Percentiles rank a stretch among this genome's conserved stretches.
phyloP scores from a whole-genome alignment of 768 basidiomycete species.

The Roridomyces roridus region DNA sequence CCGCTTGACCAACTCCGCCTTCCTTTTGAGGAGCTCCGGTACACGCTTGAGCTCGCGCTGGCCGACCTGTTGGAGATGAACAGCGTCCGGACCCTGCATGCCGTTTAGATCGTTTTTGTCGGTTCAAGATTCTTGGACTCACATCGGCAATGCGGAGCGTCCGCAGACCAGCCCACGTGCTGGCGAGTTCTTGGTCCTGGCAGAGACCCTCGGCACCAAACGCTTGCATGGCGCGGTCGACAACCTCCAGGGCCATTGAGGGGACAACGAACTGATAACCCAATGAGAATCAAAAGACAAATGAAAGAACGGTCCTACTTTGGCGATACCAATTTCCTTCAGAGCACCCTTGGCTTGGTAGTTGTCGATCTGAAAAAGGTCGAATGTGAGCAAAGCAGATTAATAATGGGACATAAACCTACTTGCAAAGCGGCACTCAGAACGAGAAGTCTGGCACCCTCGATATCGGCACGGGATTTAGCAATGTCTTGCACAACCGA shows the following conservation, averaged over 20 bases:
- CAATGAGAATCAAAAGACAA: neutral
- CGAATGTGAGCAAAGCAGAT: neutral
- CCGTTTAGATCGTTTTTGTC: slow-evolving; percentile 5
- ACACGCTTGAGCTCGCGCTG: slow-evolving; percentile 86
- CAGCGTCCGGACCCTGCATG: slow-evolving; percentile 78
- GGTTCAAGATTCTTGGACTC: slow-evolving; percentile 30
- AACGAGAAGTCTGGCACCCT: slow-evolving; percentile 85
- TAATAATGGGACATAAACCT: slow-evolving; percentile 5
- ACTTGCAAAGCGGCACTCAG: slow-evolving; percentile 90
- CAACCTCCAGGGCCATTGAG: slow-evolving; percentile 82
- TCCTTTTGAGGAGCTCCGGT: slow-evolving; percentile 59
- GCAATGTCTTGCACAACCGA: slow-evolving; percentile 93
- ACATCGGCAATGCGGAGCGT: slow-evolving; percentile 91
- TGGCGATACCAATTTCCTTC: slow-evolving; percentile 98
- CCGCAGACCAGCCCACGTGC: slow-evolving; percentile 77
- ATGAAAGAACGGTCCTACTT: slow-evolving; percentile 67
- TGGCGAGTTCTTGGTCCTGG: slow-evolving; percentile 86
- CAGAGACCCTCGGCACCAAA: slow-evolving; percentile 97
- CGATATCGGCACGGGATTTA: slow-evolving; percentile 91
- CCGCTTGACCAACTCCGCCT: slow-evolving; percentile 61
- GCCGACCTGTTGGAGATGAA: slow-evolving; percentile 85
- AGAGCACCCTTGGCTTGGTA: slow-evolving; percentile 91
- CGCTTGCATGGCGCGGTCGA: slow-evolving; percentile 96
- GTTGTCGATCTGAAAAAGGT: slow-evolving; percentile 81
- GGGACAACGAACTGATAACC: slow-evolving; percentile 86